These are phyloP conservation scores for Pseudopithomyces maydicus DNA, from an alignment of 2,329 filamentous ascomycete species.

Conservation along the genomic window DNA sequence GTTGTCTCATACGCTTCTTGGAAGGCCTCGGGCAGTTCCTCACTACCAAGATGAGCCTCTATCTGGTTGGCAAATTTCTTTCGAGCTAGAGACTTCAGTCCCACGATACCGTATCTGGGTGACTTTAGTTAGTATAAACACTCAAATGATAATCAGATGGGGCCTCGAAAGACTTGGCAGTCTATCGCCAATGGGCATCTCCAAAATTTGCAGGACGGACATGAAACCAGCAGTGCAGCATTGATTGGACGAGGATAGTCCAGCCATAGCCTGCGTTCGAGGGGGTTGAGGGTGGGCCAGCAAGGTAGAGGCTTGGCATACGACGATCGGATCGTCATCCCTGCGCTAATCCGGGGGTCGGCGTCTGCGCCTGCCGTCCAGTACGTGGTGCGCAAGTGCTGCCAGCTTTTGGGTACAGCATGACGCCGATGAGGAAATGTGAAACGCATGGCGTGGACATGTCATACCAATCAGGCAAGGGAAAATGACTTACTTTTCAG, in stretches of 20 bases:
- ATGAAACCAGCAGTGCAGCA: not conserved
- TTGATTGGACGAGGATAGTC: conserved; percentile 11
- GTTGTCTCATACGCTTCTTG: conserved; percentile 56
- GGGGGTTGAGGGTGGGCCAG: conserved; percentile 23
- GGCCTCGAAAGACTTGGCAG: conserved; percentile 18
- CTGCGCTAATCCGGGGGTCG: conserved; percentile 39
- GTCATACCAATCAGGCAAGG: conserved; percentile 16
- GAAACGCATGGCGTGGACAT: conserved; percentile 21
- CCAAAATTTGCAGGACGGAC: not conserved
- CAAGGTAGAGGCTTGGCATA: conserved; percentile 27
- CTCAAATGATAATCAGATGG: not conserved
- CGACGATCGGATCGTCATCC: conserved; percentile 13
- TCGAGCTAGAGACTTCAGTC: conserved; percentile 52
- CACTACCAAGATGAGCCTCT: conserved; percentile 49
- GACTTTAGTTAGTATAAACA: conserved; percentile 28
- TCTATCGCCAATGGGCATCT: conserved; percentile 18
- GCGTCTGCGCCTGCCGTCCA: conserved; percentile 29
- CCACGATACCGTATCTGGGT: conserved; percentile 52
- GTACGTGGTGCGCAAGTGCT: conserved; percentile 19
- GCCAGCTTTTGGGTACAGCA: conserved; percentile 10
- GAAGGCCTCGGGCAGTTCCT: conserved; percentile 54
- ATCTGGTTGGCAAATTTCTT: conserved; percentile 54
- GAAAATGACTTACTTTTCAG: conserved; percentile 51
- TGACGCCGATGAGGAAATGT: conserved; percentile 11
- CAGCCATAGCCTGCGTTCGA: conserved; percentile 4